phyloP scores from a whole-genome alignment of 805 yeast genomes.

The Wickerhamiella kurtzmanii region DNA sequence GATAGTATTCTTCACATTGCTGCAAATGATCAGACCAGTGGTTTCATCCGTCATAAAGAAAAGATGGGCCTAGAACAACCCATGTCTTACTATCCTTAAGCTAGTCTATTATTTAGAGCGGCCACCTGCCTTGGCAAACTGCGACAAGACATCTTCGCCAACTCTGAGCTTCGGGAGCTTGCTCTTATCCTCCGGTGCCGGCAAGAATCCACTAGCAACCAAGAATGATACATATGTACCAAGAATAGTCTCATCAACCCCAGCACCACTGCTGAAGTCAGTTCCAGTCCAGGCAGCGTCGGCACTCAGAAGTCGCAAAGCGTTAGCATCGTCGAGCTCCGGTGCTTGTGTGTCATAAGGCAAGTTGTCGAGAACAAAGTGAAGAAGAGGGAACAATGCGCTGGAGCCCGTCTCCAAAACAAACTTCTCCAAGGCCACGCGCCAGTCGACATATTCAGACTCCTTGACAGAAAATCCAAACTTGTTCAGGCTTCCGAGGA shows the following conservation, averaged over 20 bases:
- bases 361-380: constrained; percentile 83
- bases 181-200: constrained; percentile 40
- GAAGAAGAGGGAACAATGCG: constrained; percentile 85
- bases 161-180: constrained; percentile 30
- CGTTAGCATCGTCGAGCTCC: constrained; percentile 78
- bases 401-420: constrained; percentile 67
- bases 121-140: constrained; percentile 29
- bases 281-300: constrained; percentile 53
- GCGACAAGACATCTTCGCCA: constrained; percentile 27
- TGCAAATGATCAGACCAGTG: too few species aligned
- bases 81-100: too few species aligned
- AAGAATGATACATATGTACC: constrained; percentile 73
- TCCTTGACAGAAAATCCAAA: constrained; percentile 62
- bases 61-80: too few species aligned
- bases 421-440: constrained; percentile 53
- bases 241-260: constrained; percentile 53
- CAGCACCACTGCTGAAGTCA: constrained; percentile 58
- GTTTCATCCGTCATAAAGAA: too few species aligned
- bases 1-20: background rate
- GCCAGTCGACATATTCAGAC: constrained; percentile 69
- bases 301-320: constrained; percentile 48
- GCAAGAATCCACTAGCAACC: constrained; percentile 66
- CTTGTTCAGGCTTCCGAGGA: constrained; percentile 45
- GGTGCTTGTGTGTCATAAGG: constrained; percentile 92
- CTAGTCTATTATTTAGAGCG: constrained; percentile 23